Evolutionary conservation across 208 protist genomes (phyloP), one percentile per base, ranked within the genome.

Genomic region (Trypanosoma vivax): DNA sequence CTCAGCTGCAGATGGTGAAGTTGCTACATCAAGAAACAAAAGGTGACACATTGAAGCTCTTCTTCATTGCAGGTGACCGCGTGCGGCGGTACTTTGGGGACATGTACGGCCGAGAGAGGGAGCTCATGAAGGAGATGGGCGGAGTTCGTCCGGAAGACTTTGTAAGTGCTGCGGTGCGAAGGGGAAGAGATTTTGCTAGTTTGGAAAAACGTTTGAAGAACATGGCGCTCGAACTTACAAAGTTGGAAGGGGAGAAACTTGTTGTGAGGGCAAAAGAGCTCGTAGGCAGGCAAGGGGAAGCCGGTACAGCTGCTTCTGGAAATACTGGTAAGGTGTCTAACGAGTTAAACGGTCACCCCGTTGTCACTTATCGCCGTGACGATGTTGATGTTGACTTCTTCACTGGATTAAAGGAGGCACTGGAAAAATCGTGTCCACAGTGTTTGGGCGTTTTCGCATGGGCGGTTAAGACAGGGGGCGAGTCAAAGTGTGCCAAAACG

Each of bases 1-100:
- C 73, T 9, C 62, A 92, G 63, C 66, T 95, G 45, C 76, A 91
- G 38, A 52, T 62, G 34, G 24, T 94, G 29, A 65, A 94, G 35
- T 42, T 94, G 27, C 59, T 93, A n/a, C 68, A 95, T 50, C 67
- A 89, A 47, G 66, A 97, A 46, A 61, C 76, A 25, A 87, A 92
- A 54, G 70, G 84, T 35, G 74, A 76, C 25, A 82, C 77, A 29
- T 49, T 92, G 50, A 77, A 79, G 47, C 63, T 94, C 19, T 79
- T 75, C 70, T 94, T 94, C 60, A 50, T 91, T 43, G 76, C 80
- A 1, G 87, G 87, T 19, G 51, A 84, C 19, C 83, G 87, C 1
- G 67, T 75, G 49, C 31, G 71, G 27, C 51, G 46, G 13, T 60
- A 60, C 28, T 81, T 79, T 41, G 60, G 63, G 31, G 70, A 51